Conservation (phyloP, 495 filamentous ascomycete genomes). For the Elaphomyces granulatus region DNA sequence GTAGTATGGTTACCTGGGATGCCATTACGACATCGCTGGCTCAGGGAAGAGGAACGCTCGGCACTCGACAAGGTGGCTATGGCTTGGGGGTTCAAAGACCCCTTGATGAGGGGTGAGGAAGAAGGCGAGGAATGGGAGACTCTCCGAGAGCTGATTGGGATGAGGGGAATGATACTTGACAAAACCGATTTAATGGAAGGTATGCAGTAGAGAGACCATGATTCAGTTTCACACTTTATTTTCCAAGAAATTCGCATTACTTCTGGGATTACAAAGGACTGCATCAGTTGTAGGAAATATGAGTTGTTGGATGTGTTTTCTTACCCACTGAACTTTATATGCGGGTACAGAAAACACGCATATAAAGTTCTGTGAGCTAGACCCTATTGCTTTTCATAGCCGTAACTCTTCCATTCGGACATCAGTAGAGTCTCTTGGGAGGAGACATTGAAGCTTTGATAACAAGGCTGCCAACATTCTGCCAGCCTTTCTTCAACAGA, state of each 20-base stretch:
- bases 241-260: no score
- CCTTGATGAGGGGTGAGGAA: slow-evolving; percentile 70
- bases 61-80: slow-evolving; percentile 73
- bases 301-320: no score
- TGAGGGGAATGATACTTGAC: slow-evolving; percentile 81
- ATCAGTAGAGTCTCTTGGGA: slow-evolving; percentile 92
- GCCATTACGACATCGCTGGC: slow-evolving; percentile 71
- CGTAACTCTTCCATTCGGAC: no score
- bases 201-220: slow-evolving; percentile 48
- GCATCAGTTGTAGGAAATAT: no score
- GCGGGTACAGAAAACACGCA: no score
- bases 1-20: slow-evolving; percentile 76
- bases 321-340: no score
- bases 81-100: slow-evolving; percentile 79
- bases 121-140: slow-evolving; percentile 79
- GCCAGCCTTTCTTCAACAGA: slow-evolving; percentile 99
- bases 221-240: no score
- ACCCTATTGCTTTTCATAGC: no score
- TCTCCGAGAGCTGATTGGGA: slow-evolving; percentile 62
- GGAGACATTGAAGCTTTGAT: slow-evolving; percentile 99
- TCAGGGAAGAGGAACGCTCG: slow-evolving; percentile 84
- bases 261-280: no score
- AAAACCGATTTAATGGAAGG: slow-evolving; percentile 77
- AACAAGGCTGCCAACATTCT: slow-evolving; percentile 98
- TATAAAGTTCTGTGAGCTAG: no score